These are phyloP conservation scores for Phialophora chinensis DNA, from an alignment of 2,329 filamentous ascomycete genomes.

Conservation along the genomic window DNA sequence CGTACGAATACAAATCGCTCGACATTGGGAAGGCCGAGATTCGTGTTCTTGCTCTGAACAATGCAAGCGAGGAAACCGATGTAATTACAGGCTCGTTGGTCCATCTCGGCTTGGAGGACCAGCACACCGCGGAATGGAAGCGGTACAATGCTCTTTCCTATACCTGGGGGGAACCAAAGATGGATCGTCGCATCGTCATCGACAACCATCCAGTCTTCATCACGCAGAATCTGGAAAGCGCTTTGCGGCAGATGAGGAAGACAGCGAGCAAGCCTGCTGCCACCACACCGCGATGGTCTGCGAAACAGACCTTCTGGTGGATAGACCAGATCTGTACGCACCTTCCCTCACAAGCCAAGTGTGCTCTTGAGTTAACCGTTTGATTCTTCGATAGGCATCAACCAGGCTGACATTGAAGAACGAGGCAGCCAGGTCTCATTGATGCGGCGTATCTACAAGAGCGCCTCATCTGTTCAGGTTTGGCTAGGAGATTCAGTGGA, in stretches of 20 bases:
- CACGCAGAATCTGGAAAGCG: slow-evolving; percentile 17
- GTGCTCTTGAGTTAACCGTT: not conserved
- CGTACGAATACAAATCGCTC: slow-evolving; percentile 14
- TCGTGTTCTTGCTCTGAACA: slow-evolving; percentile 15
- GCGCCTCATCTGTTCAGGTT: slow-evolving; percentile 28
- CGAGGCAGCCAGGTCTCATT: slow-evolving; percentile 29
- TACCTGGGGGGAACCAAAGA: slow-evolving; percentile 16
- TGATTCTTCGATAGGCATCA: slow-evolving; percentile 23
- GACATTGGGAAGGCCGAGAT: slow-evolving; percentile 11
- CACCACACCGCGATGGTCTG: not conserved
- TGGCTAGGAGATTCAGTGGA: slow-evolving; percentile 35
- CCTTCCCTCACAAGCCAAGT: not conserved
- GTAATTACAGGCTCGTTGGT: slow-evolving; percentile 4
- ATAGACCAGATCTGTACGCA: slow-evolving; percentile 19
- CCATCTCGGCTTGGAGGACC: slow-evolving; percentile 1
- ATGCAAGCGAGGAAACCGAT: slow-evolving; percentile 12
- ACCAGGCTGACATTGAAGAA: slow-evolving; percentile 33
- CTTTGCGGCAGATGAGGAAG: slow-evolving; percentile 13
- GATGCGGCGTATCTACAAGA: slow-evolving; percentile 34
- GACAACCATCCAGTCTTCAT: slow-evolving; percentile 8
- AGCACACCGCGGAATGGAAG: not conserved
- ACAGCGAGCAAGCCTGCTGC: slow-evolving; percentile 5
- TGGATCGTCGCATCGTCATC: slow-evolving; percentile 13
- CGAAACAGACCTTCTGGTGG: slow-evolving; percentile 12
- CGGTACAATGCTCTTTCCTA: slow-evolving; percentile 25